phyloP scores from a whole-genome alignment of 352 stramenopile species.

The Globisporangium ultimum region DNA sequence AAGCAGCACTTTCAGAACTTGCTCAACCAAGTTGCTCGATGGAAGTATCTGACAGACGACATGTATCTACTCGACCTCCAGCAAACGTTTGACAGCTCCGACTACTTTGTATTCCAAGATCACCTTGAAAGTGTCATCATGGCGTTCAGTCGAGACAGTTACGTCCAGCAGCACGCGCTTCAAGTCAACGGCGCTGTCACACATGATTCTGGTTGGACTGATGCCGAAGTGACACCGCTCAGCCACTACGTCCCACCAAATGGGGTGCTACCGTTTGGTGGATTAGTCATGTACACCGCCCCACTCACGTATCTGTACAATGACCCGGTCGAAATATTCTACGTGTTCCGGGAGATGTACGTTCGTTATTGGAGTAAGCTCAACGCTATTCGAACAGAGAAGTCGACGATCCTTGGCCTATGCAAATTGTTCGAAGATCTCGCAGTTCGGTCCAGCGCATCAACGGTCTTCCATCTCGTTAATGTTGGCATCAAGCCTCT shows the following conservation, averaged over 20 bases:
- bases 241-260: constrained; percentile 44
- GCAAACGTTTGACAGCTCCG: constrained; percentile 65
- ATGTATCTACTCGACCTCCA: constrained; percentile 84
- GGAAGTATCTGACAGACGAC: constrained; percentile 62
- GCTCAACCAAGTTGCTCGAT: constrained; percentile 26
- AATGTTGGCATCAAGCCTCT: constrained; percentile 57
- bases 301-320: constrained; percentile 69
- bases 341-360: constrained; percentile 79
- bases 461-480: constrained; percentile 57
- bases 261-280: constrained; percentile 66
- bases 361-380: constrained; percentile 76
- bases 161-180: constrained; percentile 36
- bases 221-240: not conserved
- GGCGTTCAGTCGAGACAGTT: constrained; percentile 63
- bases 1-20: constrained; percentile 51
- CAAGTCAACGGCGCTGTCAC: constrained; percentile 51
- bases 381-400: constrained; percentile 53
- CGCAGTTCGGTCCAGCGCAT: constrained; percentile 40
- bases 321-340: constrained; percentile 65
- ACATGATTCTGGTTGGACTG: too few relatives aligned
- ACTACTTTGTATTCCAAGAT: constrained; percentile 85
- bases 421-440: constrained; percentile 79
- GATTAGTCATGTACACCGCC: constrained; percentile 68
- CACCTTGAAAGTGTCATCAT: constrained; percentile 66
- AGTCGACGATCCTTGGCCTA: constrained; percentile 56